Percentiles rank a stretch among this genome's conserved stretches.
Evolutionary conservation across 805 yeast genomes (phyloP).

Genomic region (Zygosaccharomyces kombuchaensis): DNA sequence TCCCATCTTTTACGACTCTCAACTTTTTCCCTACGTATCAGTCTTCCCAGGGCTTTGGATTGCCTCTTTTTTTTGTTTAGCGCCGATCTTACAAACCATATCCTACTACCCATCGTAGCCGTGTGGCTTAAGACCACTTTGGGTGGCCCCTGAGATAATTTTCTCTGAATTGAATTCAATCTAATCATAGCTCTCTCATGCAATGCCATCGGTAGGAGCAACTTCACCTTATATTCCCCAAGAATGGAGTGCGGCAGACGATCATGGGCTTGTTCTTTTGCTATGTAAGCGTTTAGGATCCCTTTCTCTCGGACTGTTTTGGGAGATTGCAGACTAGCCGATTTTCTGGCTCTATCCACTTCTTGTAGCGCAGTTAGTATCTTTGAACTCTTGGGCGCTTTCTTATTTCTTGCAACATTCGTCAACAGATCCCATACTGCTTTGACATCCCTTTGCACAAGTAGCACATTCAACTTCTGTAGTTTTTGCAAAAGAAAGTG

Average conservation of each 20-base stretch:
- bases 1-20: slow-evolving; percentile 23
- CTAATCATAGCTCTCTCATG: slow-evolving; percentile 20
- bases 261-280: slow-evolving; percentile 11
- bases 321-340: slow-evolving; percentile 7
- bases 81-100: slow-evolving; percentile 33
- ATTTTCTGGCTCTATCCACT: background rate
- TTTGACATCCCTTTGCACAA: slow-evolving; percentile 9
- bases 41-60: slow-evolving; percentile 22
- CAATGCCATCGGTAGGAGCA: slow-evolving; percentile 28
- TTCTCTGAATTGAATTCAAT: slow-evolving; percentile 18
- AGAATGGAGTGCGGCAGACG: slow-evolving; percentile 18
- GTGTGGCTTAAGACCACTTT: slow-evolving; percentile 21
- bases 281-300: slow-evolving; percentile 20
- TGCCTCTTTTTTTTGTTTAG: slow-evolving; percentile 28
- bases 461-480: slow-evolving; percentile 12
- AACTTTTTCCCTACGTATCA: slow-evolving; percentile 22
- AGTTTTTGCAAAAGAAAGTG: slow-evolving; percentile 15
- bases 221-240: slow-evolving; percentile 13
- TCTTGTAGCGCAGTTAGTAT: slow-evolving; percentile 4
- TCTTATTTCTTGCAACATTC: slow-evolving; percentile 7
- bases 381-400: slow-evolving; percentile 4
- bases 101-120: slow-evolving; percentile 22
- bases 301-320: slow-evolving; percentile 12
- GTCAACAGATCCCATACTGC: slow-evolving; percentile 14
- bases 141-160: slow-evolving; percentile 29